These are phyloP conservation scores for Scutellaria baicalensis DNA, from an alignment of 257 asterid genomes.

Conservation along the genomic window DNA sequence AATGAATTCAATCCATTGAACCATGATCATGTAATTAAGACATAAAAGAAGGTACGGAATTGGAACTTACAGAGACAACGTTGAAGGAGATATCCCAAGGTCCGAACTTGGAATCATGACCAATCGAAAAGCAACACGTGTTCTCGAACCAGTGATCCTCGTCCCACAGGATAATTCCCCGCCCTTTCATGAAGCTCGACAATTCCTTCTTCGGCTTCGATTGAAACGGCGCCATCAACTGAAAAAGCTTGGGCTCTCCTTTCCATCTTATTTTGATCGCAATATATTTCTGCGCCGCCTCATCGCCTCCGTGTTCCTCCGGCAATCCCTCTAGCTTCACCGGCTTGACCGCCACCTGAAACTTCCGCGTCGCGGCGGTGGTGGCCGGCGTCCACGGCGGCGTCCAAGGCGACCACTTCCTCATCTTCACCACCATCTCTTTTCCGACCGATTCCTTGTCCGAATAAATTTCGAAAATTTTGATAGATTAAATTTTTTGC, in stretches of 20 bases:
- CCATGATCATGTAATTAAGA: neutral
- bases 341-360: constrained; percentile 47
- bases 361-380: constrained; percentile 28
- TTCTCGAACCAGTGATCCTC: constrained; percentile 47
- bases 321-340: constrained; percentile 29
- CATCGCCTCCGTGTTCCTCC: constrained; percentile 8
- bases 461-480: neutral
- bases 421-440: constrained; percentile 38
- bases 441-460: too few species aligned
- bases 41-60: neutral
- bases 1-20: neutral
- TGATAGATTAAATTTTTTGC: neutral
- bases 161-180: constrained; percentile 31
- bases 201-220: constrained; percentile 27
- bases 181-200: constrained; percentile 18
- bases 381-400: constrained; percentile 28
- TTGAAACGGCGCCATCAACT: constrained; percentile 38
- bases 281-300: constrained; percentile 8
- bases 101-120: constrained; percentile 26
- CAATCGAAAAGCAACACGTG: constrained; percentile 35
- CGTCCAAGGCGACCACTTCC: constrained; percentile 46
- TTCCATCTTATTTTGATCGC: constrained; percentile 56
- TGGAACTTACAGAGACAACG: constrained; percentile 30
- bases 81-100: constrained; percentile 44
- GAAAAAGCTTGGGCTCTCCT: constrained; percentile 50